Conservation (phyloP, 1,139 yeast genomes). For the Lipomyces yarrowii region DNA sequence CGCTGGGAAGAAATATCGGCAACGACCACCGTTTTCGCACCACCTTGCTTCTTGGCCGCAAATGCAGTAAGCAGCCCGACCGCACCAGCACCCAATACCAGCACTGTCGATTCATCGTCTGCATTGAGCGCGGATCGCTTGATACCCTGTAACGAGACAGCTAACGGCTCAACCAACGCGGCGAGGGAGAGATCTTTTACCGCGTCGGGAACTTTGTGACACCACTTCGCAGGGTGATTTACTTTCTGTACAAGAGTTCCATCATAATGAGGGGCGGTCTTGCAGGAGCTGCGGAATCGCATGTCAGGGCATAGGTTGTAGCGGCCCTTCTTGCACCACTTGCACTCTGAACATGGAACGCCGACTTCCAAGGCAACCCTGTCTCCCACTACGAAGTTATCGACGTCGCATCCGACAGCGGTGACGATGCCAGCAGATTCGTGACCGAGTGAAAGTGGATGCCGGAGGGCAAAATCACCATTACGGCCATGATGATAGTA, state of each 20-base stretch:
- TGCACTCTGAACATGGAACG: constrained; percentile 68
- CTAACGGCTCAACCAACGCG: constrained; percentile 79
- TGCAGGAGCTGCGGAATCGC: constrained; percentile 87
- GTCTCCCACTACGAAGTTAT: constrained; percentile 56
- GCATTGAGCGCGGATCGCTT: constrained; percentile 60
- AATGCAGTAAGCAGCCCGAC: constrained; percentile 77
- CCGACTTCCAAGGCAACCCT: constrained; percentile 70
- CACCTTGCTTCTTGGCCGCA: constrained; percentile 66
- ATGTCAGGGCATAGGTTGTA: constrained; percentile 81
- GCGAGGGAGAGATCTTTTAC: constrained; percentile 71
- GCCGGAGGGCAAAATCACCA: constrained; percentile 55
- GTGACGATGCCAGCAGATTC: constrained; percentile 64
- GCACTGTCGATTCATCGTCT: constrained; percentile 58
- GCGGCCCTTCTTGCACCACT: constrained; percentile 69
- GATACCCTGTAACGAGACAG: constrained; percentile 80
- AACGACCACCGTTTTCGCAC: constrained; percentile 64
- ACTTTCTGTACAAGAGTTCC: constrained; percentile 72
- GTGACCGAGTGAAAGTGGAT: constrained; percentile 64
- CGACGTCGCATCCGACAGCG: constrained; percentile 63
- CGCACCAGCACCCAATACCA: constrained; percentile 88
- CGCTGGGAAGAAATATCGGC: constrained; percentile 62
- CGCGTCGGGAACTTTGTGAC: constrained; percentile 73
- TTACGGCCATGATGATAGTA: constrained; percentile 78
- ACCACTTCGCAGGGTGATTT: constrained; percentile 75
- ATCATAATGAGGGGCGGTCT: constrained; percentile 77